Evolutionary conservation across 495 filamentous ascomycete genomes (phyloP).

Genomic region (Stereocaulon alpinum): DNA sequence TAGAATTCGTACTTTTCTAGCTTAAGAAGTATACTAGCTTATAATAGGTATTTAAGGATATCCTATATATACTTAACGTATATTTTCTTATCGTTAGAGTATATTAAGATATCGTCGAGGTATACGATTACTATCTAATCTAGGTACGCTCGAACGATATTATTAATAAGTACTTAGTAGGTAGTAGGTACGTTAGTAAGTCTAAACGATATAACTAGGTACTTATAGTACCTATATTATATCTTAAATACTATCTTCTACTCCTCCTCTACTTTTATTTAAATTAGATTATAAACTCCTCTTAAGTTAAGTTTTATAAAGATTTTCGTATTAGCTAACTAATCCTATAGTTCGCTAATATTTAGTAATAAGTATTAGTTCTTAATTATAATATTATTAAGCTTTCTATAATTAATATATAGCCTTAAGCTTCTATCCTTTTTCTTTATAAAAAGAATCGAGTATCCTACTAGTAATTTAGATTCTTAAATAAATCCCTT

Average conservation of each 20-base stretch:
- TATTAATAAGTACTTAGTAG: no score
- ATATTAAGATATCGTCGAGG: slow-evolving; percentile 12
- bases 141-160: neutral
- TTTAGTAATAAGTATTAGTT: no score
- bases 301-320: neutral
- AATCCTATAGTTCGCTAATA: neutral
- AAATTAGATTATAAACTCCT: neutral
- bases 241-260: neutral
- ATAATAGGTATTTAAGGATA: slow-evolving; percentile 5
- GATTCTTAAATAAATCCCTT: no score
- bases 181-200: neutral
- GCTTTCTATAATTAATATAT: no score
- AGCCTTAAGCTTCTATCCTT: no score
- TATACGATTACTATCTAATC: neutral
- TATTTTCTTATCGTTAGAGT: neutral
- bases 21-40: slow-evolving; percentile 23
- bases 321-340: neutral
- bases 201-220: neutral
- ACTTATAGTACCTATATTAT: neutral
- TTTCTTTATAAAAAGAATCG: no score
- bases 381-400: no score
- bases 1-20: slow-evolving; percentile 29
- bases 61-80: neutral
- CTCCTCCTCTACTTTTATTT: neutral
- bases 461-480: no score